A percentile compares a stretch with the other conserved stretches of the same genome.
phyloP scores from a whole-genome alignment of 1,139 yeast genomes.

The Eremothecium gossypii region DNA sequence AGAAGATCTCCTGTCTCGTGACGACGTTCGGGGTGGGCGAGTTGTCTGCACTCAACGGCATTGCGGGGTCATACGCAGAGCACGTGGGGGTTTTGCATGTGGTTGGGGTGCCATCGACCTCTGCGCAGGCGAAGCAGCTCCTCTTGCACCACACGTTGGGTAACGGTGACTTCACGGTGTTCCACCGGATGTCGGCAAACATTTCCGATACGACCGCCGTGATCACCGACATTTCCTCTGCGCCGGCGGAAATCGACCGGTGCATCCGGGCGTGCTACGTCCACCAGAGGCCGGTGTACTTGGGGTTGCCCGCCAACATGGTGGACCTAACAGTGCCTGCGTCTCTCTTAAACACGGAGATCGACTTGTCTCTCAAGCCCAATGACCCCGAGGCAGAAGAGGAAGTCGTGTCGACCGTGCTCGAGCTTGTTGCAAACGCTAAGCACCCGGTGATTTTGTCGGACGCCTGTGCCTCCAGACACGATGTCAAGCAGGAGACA shows the following conservation, averaged over 20 bases:
- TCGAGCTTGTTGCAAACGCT: slow-evolving; percentile 41
- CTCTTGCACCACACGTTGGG: slow-evolving; percentile 17
- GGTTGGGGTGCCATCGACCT: slow-evolving; percentile 41
- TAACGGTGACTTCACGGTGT: slow-evolving; percentile 18
- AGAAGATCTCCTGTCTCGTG: slow-evolving; percentile 32
- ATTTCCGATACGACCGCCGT: slow-evolving; percentile 18
- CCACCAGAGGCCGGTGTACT: slow-evolving; percentile 62
- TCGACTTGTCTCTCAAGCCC: slow-evolving; percentile 44
- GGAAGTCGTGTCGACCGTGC: slow-evolving; percentile 49
- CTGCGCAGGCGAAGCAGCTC: slow-evolving; percentile 7
- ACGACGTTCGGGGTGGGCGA: slow-evolving; percentile 34
- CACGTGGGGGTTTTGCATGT: slow-evolving; percentile 36
- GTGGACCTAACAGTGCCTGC: slow-evolving; percentile 49
- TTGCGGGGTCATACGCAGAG: slow-evolving; percentile 27
- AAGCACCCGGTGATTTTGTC: slow-evolving; percentile 57
- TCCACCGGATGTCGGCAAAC: slow-evolving; percentile 21
- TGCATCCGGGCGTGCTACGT: slow-evolving; percentile 55
- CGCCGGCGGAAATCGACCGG: slow-evolving; percentile 19
- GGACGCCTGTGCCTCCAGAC: slow-evolving; percentile 73
- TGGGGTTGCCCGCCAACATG: slow-evolving; percentile 66
- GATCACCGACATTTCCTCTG: slow-evolving; percentile 14
- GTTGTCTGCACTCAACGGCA: slow-evolving; percentile 25
- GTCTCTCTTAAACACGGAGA: slow-evolving; percentile 42
- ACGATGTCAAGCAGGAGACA: slow-evolving; percentile 50
- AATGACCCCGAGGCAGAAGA: slow-evolving; percentile 56